These are phyloP conservation scores for Paramecium primaurelia DNA, from an alignment of 73 alveolate genomes.

Conservation along the genomic window DNA sequence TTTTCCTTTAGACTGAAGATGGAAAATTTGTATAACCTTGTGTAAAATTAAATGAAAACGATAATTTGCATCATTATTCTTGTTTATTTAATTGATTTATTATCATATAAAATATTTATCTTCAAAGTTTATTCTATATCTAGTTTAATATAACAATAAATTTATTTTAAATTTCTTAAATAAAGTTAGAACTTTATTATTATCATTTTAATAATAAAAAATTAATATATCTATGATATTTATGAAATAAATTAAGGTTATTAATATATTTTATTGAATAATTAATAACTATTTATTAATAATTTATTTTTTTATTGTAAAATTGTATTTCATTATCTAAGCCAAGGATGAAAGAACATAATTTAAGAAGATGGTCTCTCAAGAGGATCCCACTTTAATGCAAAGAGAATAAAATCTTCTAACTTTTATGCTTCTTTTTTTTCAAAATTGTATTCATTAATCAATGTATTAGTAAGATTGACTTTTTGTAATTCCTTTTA, in stretches of 20 bases:
- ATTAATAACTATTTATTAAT: not conserved
- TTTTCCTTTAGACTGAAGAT: not conserved
- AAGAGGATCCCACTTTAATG: not conserved
- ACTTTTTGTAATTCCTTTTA: not conserved
- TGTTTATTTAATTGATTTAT: not conserved
- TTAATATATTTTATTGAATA: too few species aligned
- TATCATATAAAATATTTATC: not conserved
- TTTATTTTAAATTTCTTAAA: too few species aligned
- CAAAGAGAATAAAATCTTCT: not conserved
- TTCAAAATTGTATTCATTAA: not conserved
- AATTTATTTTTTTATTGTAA: not conserved
- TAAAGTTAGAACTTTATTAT: too few species aligned
- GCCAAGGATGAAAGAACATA: not conserved
- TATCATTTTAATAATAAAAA: too few species aligned
- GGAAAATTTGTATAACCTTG: not conserved
- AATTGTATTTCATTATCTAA: not conserved
- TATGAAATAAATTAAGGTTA: too few species aligned
- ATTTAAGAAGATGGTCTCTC: not conserved
- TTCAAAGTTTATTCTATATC: too few species aligned
- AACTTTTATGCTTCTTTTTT: not conserved
- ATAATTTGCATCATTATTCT: not conserved
- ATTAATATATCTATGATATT: too few species aligned
- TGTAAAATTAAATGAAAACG: not conserved
- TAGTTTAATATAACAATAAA: too few species aligned
- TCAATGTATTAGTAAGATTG: not conserved